These are phyloP conservation scores for Ilyonectria robusta DNA, from an alignment of 2,329 filamentous ascomycete genomes.

Conservation along the genomic window DNA sequence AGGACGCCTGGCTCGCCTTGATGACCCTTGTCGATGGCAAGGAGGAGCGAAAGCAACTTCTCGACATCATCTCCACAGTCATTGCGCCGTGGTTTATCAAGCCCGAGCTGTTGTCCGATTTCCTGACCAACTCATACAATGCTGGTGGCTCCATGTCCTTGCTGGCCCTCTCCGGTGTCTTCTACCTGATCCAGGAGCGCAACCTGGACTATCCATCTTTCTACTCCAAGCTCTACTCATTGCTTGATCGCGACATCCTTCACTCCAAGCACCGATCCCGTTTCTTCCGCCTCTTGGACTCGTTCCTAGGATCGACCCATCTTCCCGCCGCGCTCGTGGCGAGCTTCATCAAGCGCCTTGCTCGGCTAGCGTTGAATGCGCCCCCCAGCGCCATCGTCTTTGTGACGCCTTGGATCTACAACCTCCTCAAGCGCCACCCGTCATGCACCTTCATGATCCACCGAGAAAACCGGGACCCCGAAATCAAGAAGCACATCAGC, in stretches of 20 bases:
- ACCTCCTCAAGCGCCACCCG: conserved; percentile 90
- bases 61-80: conserved; percentile 81
- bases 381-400: conserved; percentile 92
- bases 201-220: conserved; percentile 98
- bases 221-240: conserved; percentile 92
- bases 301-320: conserved; percentile 92
- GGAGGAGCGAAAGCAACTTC: conserved; percentile 83
- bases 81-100: conserved; percentile 93
- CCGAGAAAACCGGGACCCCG: conserved; percentile 73
- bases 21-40: conserved; percentile 77
- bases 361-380: conserved; percentile 86
- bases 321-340: conserved; percentile 91
- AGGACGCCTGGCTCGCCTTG: conserved; percentile 88
- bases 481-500: conserved; percentile 72
- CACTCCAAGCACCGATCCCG: conserved; percentile 95
- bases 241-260: conserved; percentile 87
- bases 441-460: conserved; percentile 97
- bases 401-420: conserved; percentile 95
- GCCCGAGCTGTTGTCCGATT: conserved; percentile 93
- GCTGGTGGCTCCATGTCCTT: conserved; percentile 88
- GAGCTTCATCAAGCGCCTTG: conserved; percentile 95
- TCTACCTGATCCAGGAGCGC: conserved; percentile 92
- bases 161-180: conserved; percentile 91
- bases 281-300: conserved; percentile 93
- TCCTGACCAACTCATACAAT: conserved; percentile 94